Base-by-base conservation (phyloP, 2,329 filamentous ascomycete species). In the Magnaporthiopsis incrustans region DNA sequence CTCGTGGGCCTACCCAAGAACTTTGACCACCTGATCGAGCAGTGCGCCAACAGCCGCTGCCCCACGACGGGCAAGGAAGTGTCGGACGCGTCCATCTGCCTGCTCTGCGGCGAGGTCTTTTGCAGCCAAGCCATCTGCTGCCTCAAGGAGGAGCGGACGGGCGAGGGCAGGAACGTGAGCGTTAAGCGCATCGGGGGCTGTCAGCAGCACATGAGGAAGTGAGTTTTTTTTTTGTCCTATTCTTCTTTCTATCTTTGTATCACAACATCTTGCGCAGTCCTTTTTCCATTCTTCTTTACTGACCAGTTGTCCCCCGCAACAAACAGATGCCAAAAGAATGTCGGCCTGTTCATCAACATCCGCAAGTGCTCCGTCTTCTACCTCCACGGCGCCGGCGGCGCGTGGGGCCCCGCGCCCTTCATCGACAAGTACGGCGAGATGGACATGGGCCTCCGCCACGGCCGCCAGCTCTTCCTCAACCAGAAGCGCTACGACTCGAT, bases 71-170 rank as follows among this genome's bases (percentile, higher is more conserved):
- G 92, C 68, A 96, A 95, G 73, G 94, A 97, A 69, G 79, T 99
- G 62, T 89, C 88, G 2, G 96, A 99, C 74, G 92, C 95, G 0
- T 91, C 90, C 68, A 85, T 99, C 53, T 99, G 95, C 72, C 83
- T 99, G 56, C 92, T 97, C 78, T 99, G 95, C 73, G 94, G 95
- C 44, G 92, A 93, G n/a, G 91, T 99, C 57, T 94, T 97, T 76
- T 99, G 95, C 77, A 92, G 90, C 12, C 95, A 99, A 78, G 92
- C 90, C 59, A 89, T 93, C 60, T 99, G 95, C 78, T 99, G 95
- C 74, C 86, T 91, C 72, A 87, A 87, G 70, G 81, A 86, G 66
- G 85, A 84, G 65, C 60, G 60, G 32, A 77, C 76, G 59, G 75
- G 79, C 68, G 75, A 70, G 57, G 71, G 74, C 64, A 74, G 77